Base-by-base conservation (phyloP, 1,139 yeast genomes). In the Candida neerlandica region DNA sequence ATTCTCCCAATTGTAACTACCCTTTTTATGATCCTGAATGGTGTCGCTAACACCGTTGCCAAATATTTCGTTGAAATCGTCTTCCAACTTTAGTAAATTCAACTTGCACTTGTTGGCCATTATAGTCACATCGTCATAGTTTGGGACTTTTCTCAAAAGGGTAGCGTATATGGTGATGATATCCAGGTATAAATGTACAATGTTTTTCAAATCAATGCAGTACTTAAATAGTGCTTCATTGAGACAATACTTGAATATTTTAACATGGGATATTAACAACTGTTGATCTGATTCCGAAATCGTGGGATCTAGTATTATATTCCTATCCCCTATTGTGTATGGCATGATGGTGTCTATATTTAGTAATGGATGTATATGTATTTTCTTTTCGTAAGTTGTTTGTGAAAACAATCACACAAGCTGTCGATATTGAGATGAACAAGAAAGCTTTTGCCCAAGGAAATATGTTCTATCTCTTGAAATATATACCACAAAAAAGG, bases 121-220 rank as follows among this genome's bases (percentile, higher is more conserved):
- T n/a, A 51, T 27, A 4, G 78, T 71, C 45, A 76, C 60, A 56
- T 76, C 80, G 44, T 74, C 78, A 52, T 73, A 75, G 52, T 72
- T 63, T 21, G 77, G 75, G 23, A 76, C 67, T 55, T 76, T 76
- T 45, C 63, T 59, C 39, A 76, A 59, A 40, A 76, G 61, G 12
- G 79, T 73, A 44, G 73, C 60, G 58, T 75, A 76, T 26, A 75
- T 74, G 49, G 73, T 71, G 41, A 74, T 58, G 42, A 73, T 64
- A 55, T 76, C 81, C 32, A 66, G 60, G 53, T 66, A 73, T 30
- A 75, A 62, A 56, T 74, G 78, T 6, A 73, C 59, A 18, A 71
- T 59, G 41, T 64, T 64, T 57, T 73, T 72, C 45, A 71, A 53
- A 43, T 62, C 60, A 18, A 66, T 56, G 14, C 75, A 57, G 47